Evolutionary conservation across 805 yeast species (phyloP), one percentile per base, ranked within the genome.

Genomic region (Cyberlindnera bimundalis): DNA sequence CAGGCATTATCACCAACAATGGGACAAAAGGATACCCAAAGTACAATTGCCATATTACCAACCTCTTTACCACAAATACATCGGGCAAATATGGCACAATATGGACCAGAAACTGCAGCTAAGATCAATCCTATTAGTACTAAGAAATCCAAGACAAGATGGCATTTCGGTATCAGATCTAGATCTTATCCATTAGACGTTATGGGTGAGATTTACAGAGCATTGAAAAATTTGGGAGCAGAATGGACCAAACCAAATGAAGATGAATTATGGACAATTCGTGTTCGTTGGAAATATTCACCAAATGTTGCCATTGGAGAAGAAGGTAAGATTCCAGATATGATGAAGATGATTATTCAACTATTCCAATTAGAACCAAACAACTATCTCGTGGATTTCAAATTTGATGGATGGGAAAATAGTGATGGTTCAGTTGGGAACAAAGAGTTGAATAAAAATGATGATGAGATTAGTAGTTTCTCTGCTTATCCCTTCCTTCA

Each of bases 151-250:
- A 91, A 89, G 64, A 87, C 96, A 6, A 80, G 96, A 64, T 93
- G 99, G 99, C 99, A 93, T 69, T 93, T 93, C 59, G 99, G 99
- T 50, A 93, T 93, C 46, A 74, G 99, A 59, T 88, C 96, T 8
- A 74, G 97, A 55, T 87, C 96, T 1, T 93, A 93, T 60, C 98
- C 99, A 25, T 71, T 93, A 53, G 99, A 93, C 62, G 99, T 93
- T 4, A 93, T 93, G 98, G 96, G 97, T 20, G 99, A 93, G 61
- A 90, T 93, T 32, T 93, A 93, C 65, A 74, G 96, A 34, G 98
- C 98, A 1, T 71, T 93, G 59, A 86, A 86, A 64, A 88, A 86
- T 55, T 68, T 93, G 40, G 97, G 96, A 1, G 98, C 98, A 0
- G 97, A 93, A 62, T 93, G 98, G 98, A 86, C 93, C 9, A 81